Conservation (phyloP, 345 rosid genomes). For the Brassica cretica region DNA sequence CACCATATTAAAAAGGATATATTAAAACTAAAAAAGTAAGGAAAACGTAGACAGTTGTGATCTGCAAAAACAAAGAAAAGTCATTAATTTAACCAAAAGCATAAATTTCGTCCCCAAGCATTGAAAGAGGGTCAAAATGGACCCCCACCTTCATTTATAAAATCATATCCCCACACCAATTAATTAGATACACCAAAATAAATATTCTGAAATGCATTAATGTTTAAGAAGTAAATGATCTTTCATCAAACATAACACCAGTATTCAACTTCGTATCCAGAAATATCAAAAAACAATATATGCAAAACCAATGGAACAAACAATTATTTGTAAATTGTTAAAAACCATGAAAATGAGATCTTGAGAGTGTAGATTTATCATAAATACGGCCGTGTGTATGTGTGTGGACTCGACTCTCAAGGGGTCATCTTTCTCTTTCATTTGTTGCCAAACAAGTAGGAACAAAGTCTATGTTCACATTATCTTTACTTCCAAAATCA, state of each 20-base stretch:
- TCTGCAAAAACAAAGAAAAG: constrained; percentile 19
- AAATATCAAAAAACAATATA: constrained; percentile 12
- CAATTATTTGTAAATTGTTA: neutral
- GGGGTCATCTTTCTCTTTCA: constrained; percentile 17
- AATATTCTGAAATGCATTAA: neutral
- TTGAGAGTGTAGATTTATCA: constrained; percentile 14
- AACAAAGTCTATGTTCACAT: constrained; percentile 26
- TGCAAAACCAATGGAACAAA: constrained; percentile 9
- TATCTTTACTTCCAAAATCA: neutral
- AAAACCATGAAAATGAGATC: constrained; percentile 15
- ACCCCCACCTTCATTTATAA: constrained; percentile 28
- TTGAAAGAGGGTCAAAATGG: constrained; percentile 37
- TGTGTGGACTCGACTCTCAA: constrained; percentile 34
- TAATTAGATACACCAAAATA: constrained; percentile 7
- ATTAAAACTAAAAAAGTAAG: neutral
- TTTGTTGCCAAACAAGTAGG: constrained; percentile 35
- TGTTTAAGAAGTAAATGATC: constrained; percentile 10
- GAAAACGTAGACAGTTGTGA: constrained; percentile 33
- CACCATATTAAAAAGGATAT: neutral
- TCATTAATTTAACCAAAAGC: constrained; percentile 38
- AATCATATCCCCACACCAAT: constrained; percentile 32
- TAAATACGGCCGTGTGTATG: constrained; percentile 38
- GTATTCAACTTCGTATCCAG: neutral
- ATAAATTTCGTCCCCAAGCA: constrained; percentile 19
- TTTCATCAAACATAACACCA: constrained; percentile 16